These are phyloP conservation scores for Termitomyces sp. DNA, from an alignment of 768 basidiomycete genomes.

Conservation along the genomic window DNA sequence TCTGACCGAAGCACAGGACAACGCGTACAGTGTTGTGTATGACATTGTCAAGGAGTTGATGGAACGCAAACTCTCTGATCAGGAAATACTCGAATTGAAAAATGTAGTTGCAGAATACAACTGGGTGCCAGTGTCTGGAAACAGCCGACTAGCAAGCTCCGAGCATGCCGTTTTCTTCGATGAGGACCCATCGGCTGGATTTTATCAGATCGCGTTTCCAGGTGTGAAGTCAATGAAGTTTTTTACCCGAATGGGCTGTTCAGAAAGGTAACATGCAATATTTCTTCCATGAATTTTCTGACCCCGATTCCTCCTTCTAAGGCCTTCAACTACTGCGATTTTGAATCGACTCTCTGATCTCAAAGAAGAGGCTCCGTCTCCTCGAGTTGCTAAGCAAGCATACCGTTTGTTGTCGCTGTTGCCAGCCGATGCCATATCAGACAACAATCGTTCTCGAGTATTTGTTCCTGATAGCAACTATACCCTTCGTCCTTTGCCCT, in stretches of 20 bases:
- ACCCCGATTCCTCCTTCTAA: constrained; percentile 11
- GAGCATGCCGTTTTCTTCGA: constrained; percentile 23
- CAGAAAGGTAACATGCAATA: constrained; percentile 29
- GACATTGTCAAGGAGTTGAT: constrained; percentile 32
- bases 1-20: background rate
- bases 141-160: constrained; percentile 17
- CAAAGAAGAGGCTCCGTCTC: background rate
- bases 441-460: constrained; percentile 16
- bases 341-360: background rate
- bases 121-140: constrained; percentile 36
- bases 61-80: constrained; percentile 18
- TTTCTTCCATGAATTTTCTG: background rate
- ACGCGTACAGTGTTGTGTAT: constrained; percentile 13
- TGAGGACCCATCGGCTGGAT: constrained; percentile 18
- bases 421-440: constrained; percentile 21
- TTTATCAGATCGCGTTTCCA: constrained; percentile 24
- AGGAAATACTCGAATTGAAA: constrained; percentile 19
- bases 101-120: constrained; percentile 13
- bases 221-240: constrained; percentile 20
- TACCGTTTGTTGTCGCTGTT: constrained; percentile 28
- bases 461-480: constrained; percentile 33
- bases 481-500: constrained; percentile 25
- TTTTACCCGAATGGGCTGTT: constrained; percentile 37
- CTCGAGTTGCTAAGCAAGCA: constrained; percentile 21
- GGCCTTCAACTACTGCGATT: constrained; percentile 31